A percentile compares a stretch with the other conserved stretches of the same genome.
Evolutionary conservation across 2,329 filamentous ascomycete genomes (phyloP).

Genomic region (Curvularia hawaiiensis): DNA sequence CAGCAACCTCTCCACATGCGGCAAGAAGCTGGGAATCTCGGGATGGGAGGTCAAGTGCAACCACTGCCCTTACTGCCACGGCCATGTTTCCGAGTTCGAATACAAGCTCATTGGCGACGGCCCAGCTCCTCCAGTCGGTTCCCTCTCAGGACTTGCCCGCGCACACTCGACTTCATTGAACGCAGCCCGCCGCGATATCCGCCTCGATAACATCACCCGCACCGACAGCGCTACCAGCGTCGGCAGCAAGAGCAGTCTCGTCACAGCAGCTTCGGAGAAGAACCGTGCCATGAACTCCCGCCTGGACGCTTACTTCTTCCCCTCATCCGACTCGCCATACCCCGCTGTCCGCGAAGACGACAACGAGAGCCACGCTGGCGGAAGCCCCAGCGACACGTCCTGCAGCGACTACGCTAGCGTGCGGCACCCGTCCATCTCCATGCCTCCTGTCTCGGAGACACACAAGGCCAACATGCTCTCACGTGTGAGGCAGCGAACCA

Average conservation of each 20-base stretch:
- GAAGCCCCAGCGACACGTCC: conserved; percentile 43
- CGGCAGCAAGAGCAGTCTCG: conserved; percentile 40
- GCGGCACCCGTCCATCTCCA: conserved; percentile 39
- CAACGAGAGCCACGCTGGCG: conserved; percentile 33
- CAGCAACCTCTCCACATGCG: conserved; percentile 55
- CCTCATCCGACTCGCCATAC: conserved; percentile 33
- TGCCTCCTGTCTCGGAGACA: conserved; percentile 32
- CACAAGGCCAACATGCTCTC: conserved; percentile 42
- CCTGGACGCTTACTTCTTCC: conserved; percentile 47
- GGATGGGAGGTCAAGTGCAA: conserved; percentile 57
- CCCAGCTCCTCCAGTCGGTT: conserved; percentile 47
- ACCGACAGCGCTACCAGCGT: conserved; percentile 46
- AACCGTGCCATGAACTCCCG: conserved; percentile 48
- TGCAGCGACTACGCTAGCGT: conserved; percentile 41
- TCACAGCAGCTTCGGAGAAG: conserved; percentile 45
- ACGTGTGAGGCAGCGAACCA: conserved; percentile 44
- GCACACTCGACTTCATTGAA: conserved; percentile 47
- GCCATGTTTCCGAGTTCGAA: conserved; percentile 49
- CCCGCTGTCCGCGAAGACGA: conserved; percentile 37
- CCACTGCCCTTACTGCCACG: conserved; percentile 55
- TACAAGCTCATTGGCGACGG: conserved; percentile 53
- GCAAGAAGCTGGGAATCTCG: conserved; percentile 51
- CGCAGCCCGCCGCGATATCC: conserved; percentile 45
- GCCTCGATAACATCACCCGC: conserved; percentile 44
- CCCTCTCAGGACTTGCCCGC: conserved; percentile 45